Evolutionary conservation across 2,329 filamentous ascomycete genomes (phyloP), one percentile per base, ranked within the genome.

Genomic region (Colletotrichum sp.): DNA sequence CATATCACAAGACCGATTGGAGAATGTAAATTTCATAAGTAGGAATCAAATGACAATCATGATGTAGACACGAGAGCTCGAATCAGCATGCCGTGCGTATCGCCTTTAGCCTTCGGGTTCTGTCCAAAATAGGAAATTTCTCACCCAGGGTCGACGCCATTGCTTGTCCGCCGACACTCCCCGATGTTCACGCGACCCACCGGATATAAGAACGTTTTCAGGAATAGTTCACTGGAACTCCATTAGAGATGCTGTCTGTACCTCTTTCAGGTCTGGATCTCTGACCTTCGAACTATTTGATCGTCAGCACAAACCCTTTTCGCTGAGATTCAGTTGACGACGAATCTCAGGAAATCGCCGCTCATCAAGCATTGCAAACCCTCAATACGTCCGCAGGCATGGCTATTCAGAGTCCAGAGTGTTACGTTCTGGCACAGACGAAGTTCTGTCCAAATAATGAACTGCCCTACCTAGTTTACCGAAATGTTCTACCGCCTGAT

Each of bases 1-100:
- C 0, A n/a, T n/a, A 10, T 43, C 39, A 43, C 39, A 1, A 3
- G 5, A 1, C 39, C 16, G 8, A 43, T 43, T 10, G 18, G 8
- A 43, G 15, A 0, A 43, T 43, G 0, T 6, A 16, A n/a, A 43
- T 0, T 0, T 43, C 7, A 43, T 18, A n/a, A 10, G 4, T 16
- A 18, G 16, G 0, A n/a, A 43, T 43, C 39, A 18, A n/a, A 10
- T 43, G 0, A 16, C 1, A 6, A 16, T 39, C 34, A 39, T 8
- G 15, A 39, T 43, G 39, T 9, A n/a, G 43, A 48, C 18, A 12
- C n/a, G n/a, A 21, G 43, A 48, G 10, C 5, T 48, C 6, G 43
- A 21, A 48, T 48, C 6, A 21, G 2, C n/a, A 21, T 13, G 43
- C n/a, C 1, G 10, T 21, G 43, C 43, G 12, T 48, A 21, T 21